phyloP scores from a whole-genome alignment of 257 asterid genomes.

The Plantago ovata region DNA sequence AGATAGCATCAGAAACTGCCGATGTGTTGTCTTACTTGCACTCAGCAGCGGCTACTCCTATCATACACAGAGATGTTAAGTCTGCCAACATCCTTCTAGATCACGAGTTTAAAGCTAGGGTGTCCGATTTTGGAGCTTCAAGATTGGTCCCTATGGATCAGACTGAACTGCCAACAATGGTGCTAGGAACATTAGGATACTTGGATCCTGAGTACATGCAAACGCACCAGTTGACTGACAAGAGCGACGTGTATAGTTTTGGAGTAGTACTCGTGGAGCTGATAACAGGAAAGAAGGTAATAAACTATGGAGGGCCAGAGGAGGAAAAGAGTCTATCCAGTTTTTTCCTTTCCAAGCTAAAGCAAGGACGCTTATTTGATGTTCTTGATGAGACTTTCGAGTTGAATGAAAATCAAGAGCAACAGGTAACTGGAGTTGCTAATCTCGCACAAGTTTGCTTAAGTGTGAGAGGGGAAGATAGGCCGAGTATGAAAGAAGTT shows the following conservation, averaged over 20 bases:
- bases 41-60: conserved; percentile 24
- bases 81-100: conserved; percentile 18
- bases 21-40: conserved; percentile 20
- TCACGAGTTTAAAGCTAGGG: conserved; percentile 17
- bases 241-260: conserved; percentile 33
- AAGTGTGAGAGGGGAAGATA: conserved; percentile 27
- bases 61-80: conserved; percentile 27
- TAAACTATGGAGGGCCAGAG: conserved; percentile 3
- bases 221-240: conserved; percentile 17
- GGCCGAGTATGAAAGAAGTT: conserved; percentile 31
- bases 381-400: conserved; percentile 26
- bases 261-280: conserved; percentile 20
- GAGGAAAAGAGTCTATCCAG: conserved; percentile 10
- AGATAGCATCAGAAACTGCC: conserved; percentile 20
- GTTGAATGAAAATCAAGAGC: conserved; percentile 12
- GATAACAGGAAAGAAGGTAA: conserved; percentile 15
- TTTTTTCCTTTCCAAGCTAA: background rate
- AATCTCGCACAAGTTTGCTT: conserved; percentile 28
- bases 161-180: conserved; percentile 24
- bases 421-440: conserved; percentile 21
- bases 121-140: conserved; percentile 27
- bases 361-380: background rate
- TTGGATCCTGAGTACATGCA: conserved; percentile 34
- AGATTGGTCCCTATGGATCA: conserved; percentile 22
- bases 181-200: conserved; percentile 30